Base-by-base conservation (phyloP, 441 rosid species). In the Omphalea diandra region DNA sequence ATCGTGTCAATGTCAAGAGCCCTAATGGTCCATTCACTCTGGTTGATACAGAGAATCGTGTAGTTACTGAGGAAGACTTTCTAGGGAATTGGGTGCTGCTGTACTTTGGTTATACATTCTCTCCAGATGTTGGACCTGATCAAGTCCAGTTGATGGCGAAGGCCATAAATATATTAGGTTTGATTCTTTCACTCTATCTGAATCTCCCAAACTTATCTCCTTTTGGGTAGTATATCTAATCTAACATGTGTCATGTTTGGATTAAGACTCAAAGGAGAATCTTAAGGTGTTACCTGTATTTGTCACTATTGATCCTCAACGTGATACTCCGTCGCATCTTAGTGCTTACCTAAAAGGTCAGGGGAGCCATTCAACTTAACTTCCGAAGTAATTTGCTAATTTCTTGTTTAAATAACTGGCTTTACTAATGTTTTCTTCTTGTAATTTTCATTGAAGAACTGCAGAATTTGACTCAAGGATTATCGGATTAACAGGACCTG, bases 51-150 rank as follows among this genome's bases (percentile, higher is more conserved):
- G 83, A 86, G 67, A 79, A 81, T 64, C 83, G 54, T 71, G 65
- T 65, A 1, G 82, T 93, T 44, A 87, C 87, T 17, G 88, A 87
- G 72, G 41, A 74, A 58, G 77, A 83, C 72, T 80, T 93, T 47
- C 65, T 71, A 2, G 97, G 97, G 58, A 85, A 88, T 27, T 93
- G 97, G 98, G 77, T 84, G 76, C 82, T 91, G 55, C 79, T 93
- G 40, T 86, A 89, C 84, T 93, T 93, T 54, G 98, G 98, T 32
- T 91, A 90, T 76, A 87, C 98, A 27, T 88, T 80, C 71, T 89
- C 97, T 35, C 98, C 98, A 29, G 98, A 91, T 87, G 81, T 85
- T 69, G 94, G 97, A 46, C 98, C 96, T 0, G 93, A 85, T 60
- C 94, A 92, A 66, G 43, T 88, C 26, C 76, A 74, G 74, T 77